A percentile compares a stretch with the other conserved stretches of the same genome.
These are phyloP conservation scores for Ophiostoma sp. DNA, from an alignment of 2,329 filamentous ascomycete species.

Conservation along the genomic window DNA sequence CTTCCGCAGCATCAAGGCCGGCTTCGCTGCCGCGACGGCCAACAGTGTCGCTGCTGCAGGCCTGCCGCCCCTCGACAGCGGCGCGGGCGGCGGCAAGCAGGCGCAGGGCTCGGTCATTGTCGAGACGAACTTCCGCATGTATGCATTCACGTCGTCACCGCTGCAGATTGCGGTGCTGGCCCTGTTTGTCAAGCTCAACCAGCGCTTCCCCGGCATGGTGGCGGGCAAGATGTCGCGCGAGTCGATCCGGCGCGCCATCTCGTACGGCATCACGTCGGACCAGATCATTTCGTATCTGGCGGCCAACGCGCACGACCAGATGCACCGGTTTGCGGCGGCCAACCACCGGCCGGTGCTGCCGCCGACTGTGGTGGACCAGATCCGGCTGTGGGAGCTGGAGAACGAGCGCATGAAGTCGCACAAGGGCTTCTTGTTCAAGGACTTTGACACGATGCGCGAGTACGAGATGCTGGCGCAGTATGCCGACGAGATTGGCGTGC, in stretches of 20 bases:
- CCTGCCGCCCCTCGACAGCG: conserved; percentile 37
- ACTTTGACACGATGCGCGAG: conserved; percentile 68
- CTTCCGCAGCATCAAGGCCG: conserved; percentile 63
- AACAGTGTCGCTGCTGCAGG: conserved; percentile 45
- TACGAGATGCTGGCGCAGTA: conserved; percentile 69
- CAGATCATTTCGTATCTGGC: conserved; percentile 93
- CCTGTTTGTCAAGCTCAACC: conserved; percentile 80
- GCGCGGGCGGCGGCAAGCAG: conserved; percentile 35
- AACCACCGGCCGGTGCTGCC: conserved; percentile 69
- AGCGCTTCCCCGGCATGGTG: conserved; percentile 91
- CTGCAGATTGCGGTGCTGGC: conserved; percentile 91
- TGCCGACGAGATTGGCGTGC: conserved; percentile 83
- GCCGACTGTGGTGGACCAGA: conserved; percentile 95
- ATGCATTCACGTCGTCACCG: conserved; percentile 91
- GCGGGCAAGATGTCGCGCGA: conserved; percentile 85
- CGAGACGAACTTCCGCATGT: conserved; percentile 96
- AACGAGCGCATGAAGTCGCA: conserved; percentile 87
- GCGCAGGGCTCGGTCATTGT: conserved; percentile 83
- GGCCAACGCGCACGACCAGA: conserved; percentile 89
- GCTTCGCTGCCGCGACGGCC: conserved; percentile 62
- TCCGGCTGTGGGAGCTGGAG: conserved; percentile 94
- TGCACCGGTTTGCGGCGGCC: conserved; percentile 62
- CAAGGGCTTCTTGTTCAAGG: conserved; percentile 79
- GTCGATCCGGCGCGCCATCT: conserved; percentile 81
- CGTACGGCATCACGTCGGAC: conserved; percentile 85